Base-by-base conservation (phyloP, 2,329 filamentous ascomycete genomes). In the Ascomycota sp. region DNA sequence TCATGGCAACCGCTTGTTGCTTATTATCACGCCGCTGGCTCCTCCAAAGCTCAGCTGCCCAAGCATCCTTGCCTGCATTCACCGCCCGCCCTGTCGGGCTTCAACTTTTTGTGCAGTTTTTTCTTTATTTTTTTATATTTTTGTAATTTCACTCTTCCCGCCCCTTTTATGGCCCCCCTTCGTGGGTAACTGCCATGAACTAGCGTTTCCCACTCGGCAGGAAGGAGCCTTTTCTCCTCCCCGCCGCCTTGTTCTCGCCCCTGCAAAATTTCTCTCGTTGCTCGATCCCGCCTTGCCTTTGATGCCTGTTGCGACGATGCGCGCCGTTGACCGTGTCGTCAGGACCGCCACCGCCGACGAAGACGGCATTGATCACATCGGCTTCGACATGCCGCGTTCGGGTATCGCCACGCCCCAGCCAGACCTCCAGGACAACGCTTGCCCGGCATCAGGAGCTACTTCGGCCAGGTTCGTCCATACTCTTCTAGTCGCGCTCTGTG, bases 401-500 rank as follows among this genome's bases (percentile, higher is more conserved):
- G 83, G 85, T 47, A 71, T 92, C 52, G 79, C 82, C 41, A 98
- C 89, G 38, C 89, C 89, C 42, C 79, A 85, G 47, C 89, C 89
- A 41, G 86, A 95, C 57, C 75, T 78, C 38, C 75, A 79, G 48
- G 89, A 98, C 61, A 94, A 93, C 78, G 89, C 57, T 65, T 92
- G 50, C 89, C 89, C 42, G 81, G 83, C 52, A 92, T 95, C 61
- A 77, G 89, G 68, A 91, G 77, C 65, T 94, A 89, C 66, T 93
- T 95, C 69, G 78, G 77, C 63, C 89, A 98, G 86, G 89, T 98
- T 92, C 75, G 89, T 94, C 69, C 69, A 65, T 71, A 69, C 63
- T 71, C 74, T 73, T 66, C 68, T 65, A 51, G 55, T 56, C 61
- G 42, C 49, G 51, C 38, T 33, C 30, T 37, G 35, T n/a, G n/a